Percentiles rank a stretch among this genome's conserved stretches.
These are phyloP conservation scores for Exophiala calicioides DNA, from an alignment of 2,329 filamentous ascomycete species.

Conservation along the genomic window DNA sequence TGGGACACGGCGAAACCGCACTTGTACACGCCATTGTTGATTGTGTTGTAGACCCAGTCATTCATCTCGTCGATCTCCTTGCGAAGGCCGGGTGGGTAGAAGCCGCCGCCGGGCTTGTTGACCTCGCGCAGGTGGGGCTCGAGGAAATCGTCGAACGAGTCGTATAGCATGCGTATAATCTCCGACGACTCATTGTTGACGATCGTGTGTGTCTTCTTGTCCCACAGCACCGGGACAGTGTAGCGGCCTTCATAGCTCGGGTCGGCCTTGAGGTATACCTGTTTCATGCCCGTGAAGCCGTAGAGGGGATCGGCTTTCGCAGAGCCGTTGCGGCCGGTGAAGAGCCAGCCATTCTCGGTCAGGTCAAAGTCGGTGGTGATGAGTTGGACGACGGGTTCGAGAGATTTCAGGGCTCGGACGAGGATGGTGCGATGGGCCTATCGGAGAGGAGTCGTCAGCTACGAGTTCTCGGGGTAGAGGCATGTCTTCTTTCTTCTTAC, in stretches of 20 bases:
- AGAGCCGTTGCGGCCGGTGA: slow-evolving; percentile 63
- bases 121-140: slow-evolving; percentile 58
- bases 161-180: slow-evolving; percentile 81
- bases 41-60: slow-evolving; percentile 69
- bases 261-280: slow-evolving; percentile 74
- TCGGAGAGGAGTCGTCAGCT: slow-evolving; percentile 10
- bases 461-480: neutral
- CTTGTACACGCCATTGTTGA: slow-evolving; percentile 60
- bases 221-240: slow-evolving; percentile 80
- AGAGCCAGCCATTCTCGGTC: slow-evolving; percentile 67
- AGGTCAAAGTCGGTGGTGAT: slow-evolving; percentile 48
- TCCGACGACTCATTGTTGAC: slow-evolving; percentile 87
- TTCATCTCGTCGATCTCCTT: slow-evolving; percentile 71
- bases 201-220: slow-evolving; percentile 71
- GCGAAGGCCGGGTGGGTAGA: slow-evolving; percentile 66
- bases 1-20: slow-evolving; percentile 76
- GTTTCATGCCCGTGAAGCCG: slow-evolving; percentile 68
- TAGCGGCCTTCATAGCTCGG: slow-evolving; percentile 70
- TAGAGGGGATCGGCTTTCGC: slow-evolving; percentile 67
- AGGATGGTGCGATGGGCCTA: slow-evolving; percentile 55
- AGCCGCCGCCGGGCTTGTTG: slow-evolving; percentile 37
- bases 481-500: slow-evolving; percentile 32
- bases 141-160: slow-evolving; percentile 70
- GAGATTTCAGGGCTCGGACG: slow-evolving; percentile 52
- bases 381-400: slow-evolving; percentile 52